These are phyloP conservation scores for Candida loeiensis DNA, from an alignment of 805 yeast genomes.

Conservation along the genomic window DNA sequence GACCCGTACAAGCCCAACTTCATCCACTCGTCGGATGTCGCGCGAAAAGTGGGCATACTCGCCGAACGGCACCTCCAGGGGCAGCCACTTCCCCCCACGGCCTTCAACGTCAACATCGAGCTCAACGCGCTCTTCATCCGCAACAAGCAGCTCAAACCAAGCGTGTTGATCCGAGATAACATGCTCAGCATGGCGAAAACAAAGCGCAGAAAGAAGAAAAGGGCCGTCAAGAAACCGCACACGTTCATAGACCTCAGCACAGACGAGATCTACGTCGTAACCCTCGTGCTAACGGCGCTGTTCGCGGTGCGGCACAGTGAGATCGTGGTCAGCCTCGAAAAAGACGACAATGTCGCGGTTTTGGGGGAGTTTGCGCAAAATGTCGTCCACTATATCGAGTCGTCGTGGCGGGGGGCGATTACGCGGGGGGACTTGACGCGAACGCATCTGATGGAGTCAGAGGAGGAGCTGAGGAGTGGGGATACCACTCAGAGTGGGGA, in stretches of 20 bases:
- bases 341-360: background rate
- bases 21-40: slow-evolving; percentile 36
- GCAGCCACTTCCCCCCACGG: background rate
- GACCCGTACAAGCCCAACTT: slow-evolving; percentile 38
- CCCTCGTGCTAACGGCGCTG: slow-evolving; percentile 22
- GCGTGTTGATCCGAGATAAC: slow-evolving; percentile 33
- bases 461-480: background rate
- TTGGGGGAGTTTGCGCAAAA: background rate
- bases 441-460: slow-evolving; percentile 2
- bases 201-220: slow-evolving; percentile 2
- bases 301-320: slow-evolving; percentile 3
- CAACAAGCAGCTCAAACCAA: slow-evolving; percentile 26
- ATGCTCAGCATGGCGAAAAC: slow-evolving; percentile 25
- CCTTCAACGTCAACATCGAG: slow-evolving; percentile 25
- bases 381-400: background rate
- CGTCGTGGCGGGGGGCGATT: background rate
- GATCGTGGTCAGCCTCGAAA: background rate
- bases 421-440: background rate
- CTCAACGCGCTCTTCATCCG: slow-evolving; percentile 34
- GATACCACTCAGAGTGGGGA: background rate
- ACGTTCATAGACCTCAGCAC: slow-evolving; percentile 7
- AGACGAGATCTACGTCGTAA: slow-evolving; percentile 35
- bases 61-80: slow-evolving; percentile 4
- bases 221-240: slow-evolving; percentile 2
- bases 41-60: slow-evolving; percentile 17